Conservation (phyloP, 2,329 filamentous ascomycete species). For the Alternaria conjuncta region DNA sequence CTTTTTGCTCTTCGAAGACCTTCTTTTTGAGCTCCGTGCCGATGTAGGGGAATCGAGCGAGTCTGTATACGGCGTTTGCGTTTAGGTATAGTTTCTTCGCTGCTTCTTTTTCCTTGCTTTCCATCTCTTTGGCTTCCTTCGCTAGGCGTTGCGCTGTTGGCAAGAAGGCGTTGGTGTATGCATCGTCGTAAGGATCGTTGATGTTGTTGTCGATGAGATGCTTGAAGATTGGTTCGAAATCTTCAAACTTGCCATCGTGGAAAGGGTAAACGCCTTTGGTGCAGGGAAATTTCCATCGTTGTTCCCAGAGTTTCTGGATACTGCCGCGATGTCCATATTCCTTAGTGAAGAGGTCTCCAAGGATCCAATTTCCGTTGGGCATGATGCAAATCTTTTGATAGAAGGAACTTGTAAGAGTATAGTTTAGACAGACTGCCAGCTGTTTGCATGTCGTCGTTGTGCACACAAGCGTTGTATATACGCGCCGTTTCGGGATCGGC, state of each 20-base stretch:
- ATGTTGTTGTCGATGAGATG: slow-evolving; percentile 57
- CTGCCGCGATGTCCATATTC: slow-evolving; percentile 46
- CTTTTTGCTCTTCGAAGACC: slow-evolving; percentile 71
- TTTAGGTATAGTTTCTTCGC: slow-evolving; percentile 70
- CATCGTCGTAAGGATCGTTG: slow-evolving; percentile 68
- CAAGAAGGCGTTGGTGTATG: slow-evolving; percentile 69
- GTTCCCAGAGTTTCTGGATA: slow-evolving; percentile 43
- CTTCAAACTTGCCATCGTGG: slow-evolving; percentile 71
- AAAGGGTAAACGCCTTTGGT: slow-evolving; percentile 68
- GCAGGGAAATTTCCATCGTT: slow-evolving; percentile 45
- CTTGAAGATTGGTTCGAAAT: slow-evolving; percentile 68
- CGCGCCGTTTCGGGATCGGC: slow-evolving; percentile 24
- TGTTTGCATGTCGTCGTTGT: neutral
- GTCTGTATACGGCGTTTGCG: slow-evolving; percentile 73
- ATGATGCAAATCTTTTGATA: slow-evolving; percentile 7
- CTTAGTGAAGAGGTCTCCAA: slow-evolving; percentile 46
- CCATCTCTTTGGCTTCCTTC: slow-evolving; percentile 48
- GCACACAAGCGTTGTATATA: slow-evolving; percentile 9
- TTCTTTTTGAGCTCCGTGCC: slow-evolving; percentile 59
- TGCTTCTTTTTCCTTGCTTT: slow-evolving; percentile 50
- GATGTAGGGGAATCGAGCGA: slow-evolving; percentile 71
- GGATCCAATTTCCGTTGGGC: slow-evolving; percentile 42
- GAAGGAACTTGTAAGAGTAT: neutral
- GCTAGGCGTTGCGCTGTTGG: slow-evolving; percentile 65
- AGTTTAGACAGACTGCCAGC: neutral